Evolutionary conservation across 2,329 filamentous ascomycete genomes (phyloP), one percentile per base, ranked within the genome.

Genomic region (Ophiostoma australiae): DNA sequence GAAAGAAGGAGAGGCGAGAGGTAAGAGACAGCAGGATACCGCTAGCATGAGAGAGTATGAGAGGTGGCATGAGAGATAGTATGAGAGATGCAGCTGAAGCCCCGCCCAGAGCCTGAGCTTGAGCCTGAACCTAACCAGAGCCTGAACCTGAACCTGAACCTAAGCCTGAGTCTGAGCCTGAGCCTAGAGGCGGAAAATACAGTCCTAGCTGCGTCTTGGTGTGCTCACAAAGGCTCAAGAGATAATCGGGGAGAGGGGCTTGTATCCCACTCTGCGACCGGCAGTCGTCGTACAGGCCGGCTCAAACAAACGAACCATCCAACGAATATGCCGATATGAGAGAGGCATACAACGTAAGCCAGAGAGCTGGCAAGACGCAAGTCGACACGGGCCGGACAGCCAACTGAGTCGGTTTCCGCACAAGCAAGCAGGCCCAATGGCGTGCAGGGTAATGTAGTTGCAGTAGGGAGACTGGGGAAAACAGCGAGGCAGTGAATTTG

Each of bases 211-310:
- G 44, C 20, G 44, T n/a, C 44, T 20, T n/a, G 44, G 44, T 48
- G 44, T 17, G 44, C 44, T 48, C 44, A 17, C n/a, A 48, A n/a
- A 48, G 44, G 17, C 44, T 48, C 20, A 48, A 41, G 39, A 41
- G 13, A 41, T 20, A n/a, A 15, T 52, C 48, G 48, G 7, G 23
- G 65, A 35, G 69, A 44, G 41, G 41, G 67, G 41, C 37, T 27
- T 52, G 52, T 58, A 27, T 58, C 52, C 52, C 52, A 58, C 52
- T 58, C 27, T 63, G 27, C 35, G 58, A 5, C 58, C 13, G 58
- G 58, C 58, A 63, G 58, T 33, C 58, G 27, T 63, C 58, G 58
- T 63, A 33, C 27, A 63, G 58, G 4, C 58, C 58, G 27, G 27
- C 17, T 63, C 58, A 63, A 33, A 33, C 58, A 63, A 33, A 63